Percentiles rank a stretch among this genome's conserved stretches.
Conservation (phyloP, 1,139 yeast species). For the Blastobotrys proliferans region DNA sequence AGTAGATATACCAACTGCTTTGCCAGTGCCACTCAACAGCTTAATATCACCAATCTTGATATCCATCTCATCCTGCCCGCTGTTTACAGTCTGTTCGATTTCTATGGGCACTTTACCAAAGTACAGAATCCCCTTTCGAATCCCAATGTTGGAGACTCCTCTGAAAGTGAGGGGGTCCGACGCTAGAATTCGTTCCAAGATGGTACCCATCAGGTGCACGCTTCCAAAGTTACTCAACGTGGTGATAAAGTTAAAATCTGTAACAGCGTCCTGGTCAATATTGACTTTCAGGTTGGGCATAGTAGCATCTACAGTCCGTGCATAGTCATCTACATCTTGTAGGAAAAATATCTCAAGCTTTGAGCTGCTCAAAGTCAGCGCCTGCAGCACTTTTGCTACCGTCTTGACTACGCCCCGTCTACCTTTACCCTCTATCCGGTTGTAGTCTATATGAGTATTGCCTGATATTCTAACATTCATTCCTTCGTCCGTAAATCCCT, state of each 20-base stretch:
- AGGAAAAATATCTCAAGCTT: slow-evolving; percentile 19
- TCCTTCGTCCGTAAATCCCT: slow-evolving; percentile 19
- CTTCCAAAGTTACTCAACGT: slow-evolving; percentile 26
- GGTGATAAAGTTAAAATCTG: slow-evolving; percentile 23
- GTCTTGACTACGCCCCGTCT: slow-evolving; percentile 16
- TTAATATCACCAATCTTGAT: slow-evolving; percentile 9
- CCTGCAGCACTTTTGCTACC: slow-evolving; percentile 15
- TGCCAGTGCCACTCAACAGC: background rate
- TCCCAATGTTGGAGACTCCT: slow-evolving; percentile 18
- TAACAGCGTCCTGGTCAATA: slow-evolving; percentile 18
- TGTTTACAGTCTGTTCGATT: slow-evolving; percentile 20
- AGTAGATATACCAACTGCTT: slow-evolving; percentile 19
- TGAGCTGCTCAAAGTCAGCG: slow-evolving; percentile 18
- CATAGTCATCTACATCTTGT: slow-evolving; percentile 13
- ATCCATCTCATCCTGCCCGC: slow-evolving; percentile 10
- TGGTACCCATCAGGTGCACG: slow-evolving; percentile 21
- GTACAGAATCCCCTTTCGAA: slow-evolving; percentile 20
- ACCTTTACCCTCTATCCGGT: slow-evolving; percentile 15
- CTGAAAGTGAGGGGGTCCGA: slow-evolving; percentile 22
- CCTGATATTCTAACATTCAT: slow-evolving; percentile 20
- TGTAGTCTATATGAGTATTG: slow-evolving; percentile 18
- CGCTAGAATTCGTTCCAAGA: slow-evolving; percentile 22
- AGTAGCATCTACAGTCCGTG: slow-evolving; percentile 23
- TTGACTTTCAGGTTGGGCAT: slow-evolving; percentile 23
- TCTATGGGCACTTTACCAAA: slow-evolving; percentile 24